Base-by-base conservation (phyloP, 2,329 filamentous ascomycete genomes). In the Triangularia verruculosa region DNA sequence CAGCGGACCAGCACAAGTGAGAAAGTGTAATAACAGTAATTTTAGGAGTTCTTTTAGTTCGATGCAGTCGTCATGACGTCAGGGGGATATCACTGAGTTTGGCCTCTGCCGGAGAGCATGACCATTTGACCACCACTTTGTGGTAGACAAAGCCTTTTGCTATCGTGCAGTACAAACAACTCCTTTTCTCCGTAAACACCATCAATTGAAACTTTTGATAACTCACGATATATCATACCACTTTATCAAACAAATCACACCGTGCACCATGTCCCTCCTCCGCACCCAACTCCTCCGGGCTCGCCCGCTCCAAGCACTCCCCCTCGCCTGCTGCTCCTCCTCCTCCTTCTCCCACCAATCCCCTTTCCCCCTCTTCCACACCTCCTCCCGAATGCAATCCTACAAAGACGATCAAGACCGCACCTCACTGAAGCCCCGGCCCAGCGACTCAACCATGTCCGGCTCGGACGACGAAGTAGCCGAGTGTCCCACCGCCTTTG, bases 401-500 rank as follows among this genome's bases (percentile, higher is more conserved):
- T 68, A 12, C 67, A 86, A 85, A 67, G 78, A 83, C 70, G 75
- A 78, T 58, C 80, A 83, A 68, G 82, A 88, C 72, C 83, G 86
- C 59, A 82, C 89, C 67, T 81, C 82, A 2, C 81, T 96, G 32
- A 85, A 89, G 64, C 86, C 89, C 0, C 80, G 85, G 32, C 77
- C 83, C 2, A 86, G 83, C 61, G 91, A 96, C 73, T 86, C 88
- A 76, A 85, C 86, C 63, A 86, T 89, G 72, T 87, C 86, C 57
- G 89, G 86, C 3, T 85, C 85, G 0, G 91, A 89, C 69, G 80
- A 87, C 54, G 81, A 84, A 52, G 77, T 78, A 12, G 82, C 87
- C 0, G 80, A 83, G 0, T 74, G 79, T 3, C 80, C 87, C 51
- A 83, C 87, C 0, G 89, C 92, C 0, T 96, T 91, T 75, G 83